Percentiles rank a stretch among this genome's conserved stretches.
Conservation (phyloP, 352 stramenopile species). For the Pythium chondricola region DNA sequence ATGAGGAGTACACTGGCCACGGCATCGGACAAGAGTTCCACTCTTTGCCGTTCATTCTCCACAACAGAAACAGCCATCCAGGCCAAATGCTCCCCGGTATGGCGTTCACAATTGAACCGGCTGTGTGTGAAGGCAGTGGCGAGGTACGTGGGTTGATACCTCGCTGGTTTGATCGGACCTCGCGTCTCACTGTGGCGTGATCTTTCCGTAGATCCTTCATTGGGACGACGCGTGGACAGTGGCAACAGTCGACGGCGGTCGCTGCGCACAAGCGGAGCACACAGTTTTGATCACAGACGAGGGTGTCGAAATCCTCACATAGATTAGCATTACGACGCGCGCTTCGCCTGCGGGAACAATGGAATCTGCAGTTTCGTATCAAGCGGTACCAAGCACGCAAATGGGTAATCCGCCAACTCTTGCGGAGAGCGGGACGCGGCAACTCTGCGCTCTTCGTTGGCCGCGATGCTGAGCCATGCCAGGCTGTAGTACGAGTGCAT, state of each 20-base stretch:
- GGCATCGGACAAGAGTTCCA: conserved; percentile 96
- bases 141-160: conserved; percentile 40
- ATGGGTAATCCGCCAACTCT: conserved; percentile 8
- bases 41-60: conserved; percentile 92
- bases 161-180: background rate
- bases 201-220: conserved; percentile 53
- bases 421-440: too few relatives aligned
- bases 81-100: conserved; percentile 88
- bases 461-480: conserved; percentile 83
- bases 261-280: conserved; percentile 97
- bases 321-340: too few relatives aligned
- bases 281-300: conserved; percentile 95
- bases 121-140: conserved; percentile 88
- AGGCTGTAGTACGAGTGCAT: conserved; percentile 91
- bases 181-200: background rate
- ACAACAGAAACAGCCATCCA: conserved; percentile 82
- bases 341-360: conserved; percentile 40
- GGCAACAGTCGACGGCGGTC: conserved; percentile 89
- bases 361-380: conserved; percentile 79
- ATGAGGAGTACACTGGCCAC: conserved; percentile 94
- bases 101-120: conserved; percentile 99
- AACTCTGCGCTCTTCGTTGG: conserved; percentile 19
- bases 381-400: conserved; percentile 35
- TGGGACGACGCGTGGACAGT: conserved; percentile 98
- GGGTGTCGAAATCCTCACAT: conserved; percentile 94